Percentiles rank a stretch among this genome's conserved stretches.
These are phyloP conservation scores for Pyrrhoderma lamaoense DNA, from an alignment of 1,284 basidiomycete species.

Conservation along the genomic window DNA sequence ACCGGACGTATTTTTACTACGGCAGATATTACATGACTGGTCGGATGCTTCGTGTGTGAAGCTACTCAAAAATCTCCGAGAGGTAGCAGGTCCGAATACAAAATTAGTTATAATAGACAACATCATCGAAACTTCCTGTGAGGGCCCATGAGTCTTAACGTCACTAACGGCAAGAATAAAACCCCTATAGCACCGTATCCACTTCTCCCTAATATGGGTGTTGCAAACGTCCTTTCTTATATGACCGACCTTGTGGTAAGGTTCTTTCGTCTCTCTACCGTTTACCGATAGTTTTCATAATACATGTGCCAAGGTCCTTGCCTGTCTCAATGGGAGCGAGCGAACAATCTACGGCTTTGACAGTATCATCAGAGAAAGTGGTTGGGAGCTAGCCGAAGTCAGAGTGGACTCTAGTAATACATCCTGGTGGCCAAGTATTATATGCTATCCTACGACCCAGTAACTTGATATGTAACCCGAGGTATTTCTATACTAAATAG, in stretches of 20 bases:
- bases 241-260: slow-evolving; percentile 14
- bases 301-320: neutral
- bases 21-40: slow-evolving; percentile 26
- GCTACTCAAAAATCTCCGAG: slow-evolving; percentile 25
- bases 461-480: too few species aligned
- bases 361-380: neutral
- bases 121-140: slow-evolving; percentile 20
- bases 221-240: slow-evolving; percentile 14
- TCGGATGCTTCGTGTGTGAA: slow-evolving; percentile 18
- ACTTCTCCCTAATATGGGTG: slow-evolving; percentile 18
- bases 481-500: too few species aligned
- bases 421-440: slow-evolving; percentile 9
- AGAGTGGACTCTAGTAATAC: slow-evolving; percentile 2
- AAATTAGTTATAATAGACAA: slow-evolving; percentile 22
- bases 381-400: slow-evolving; percentile 10
- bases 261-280: neutral
- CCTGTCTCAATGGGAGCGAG: neutral
- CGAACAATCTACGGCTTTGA: slow-evolving; percentile 7
- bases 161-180: neutral
- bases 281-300: too few species aligned
- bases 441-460: slow-evolving; percentile 2
- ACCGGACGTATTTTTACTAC: slow-evolving; percentile 23
- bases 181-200: slow-evolving; percentile 12
- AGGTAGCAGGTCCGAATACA: slow-evolving; percentile 21
- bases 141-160: neutral